Evolutionary conservation across 2,329 filamentous ascomycete species (phyloP), one percentile per base, ranked within the genome.

Genomic region (Akanthomyces dipterigenus): DNA sequence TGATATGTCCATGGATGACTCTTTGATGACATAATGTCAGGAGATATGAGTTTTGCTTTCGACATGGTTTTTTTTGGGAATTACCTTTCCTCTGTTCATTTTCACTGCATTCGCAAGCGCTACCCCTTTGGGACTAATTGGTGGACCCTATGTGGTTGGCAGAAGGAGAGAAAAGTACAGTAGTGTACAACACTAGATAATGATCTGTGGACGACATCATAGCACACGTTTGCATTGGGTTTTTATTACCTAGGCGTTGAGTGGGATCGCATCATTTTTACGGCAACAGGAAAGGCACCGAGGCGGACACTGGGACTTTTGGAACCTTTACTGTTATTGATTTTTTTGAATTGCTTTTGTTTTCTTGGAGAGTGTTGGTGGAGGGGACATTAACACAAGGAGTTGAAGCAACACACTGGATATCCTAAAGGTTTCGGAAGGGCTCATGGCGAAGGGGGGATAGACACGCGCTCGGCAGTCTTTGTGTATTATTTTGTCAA

Each of bases 1-100:
- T 61, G 88, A 90, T 63, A 86, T 90, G 62, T 83, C 87, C 61
- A 86, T 90, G 74, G 83, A 87, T 64, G 84, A 87, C 71, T 85
- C 82, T 63, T 85, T 86, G 80, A 84, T 84, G 75, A 76, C 76
- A 75, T 84, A 75, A 82, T 65, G 64, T 66, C 69, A 72, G 63
- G 67, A 68, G 63, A 58, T 65, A 65, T 65, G 63, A 62, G 62
- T 63, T 65, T 66, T 43, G 31, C 40, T n/a, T 43, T 31, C 43
- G 9, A 11, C n/a, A 31, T n/a, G n/a, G n/a, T 56, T 46, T 48
- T 20, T 34, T 20, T 18, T 20, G 18, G 36, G 34, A 18, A 18
- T n/a, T n/a, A 12, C 9, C 2, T 40, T 28, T 58, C 24, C 24
- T 38, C 5, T 45, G 36, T 31, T 50, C 46, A 42, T 53, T 38